These are phyloP conservation scores for Ambrosia trifida DNA, from an alignment of 129 eudicot species.

Conservation along the genomic window DNA sequence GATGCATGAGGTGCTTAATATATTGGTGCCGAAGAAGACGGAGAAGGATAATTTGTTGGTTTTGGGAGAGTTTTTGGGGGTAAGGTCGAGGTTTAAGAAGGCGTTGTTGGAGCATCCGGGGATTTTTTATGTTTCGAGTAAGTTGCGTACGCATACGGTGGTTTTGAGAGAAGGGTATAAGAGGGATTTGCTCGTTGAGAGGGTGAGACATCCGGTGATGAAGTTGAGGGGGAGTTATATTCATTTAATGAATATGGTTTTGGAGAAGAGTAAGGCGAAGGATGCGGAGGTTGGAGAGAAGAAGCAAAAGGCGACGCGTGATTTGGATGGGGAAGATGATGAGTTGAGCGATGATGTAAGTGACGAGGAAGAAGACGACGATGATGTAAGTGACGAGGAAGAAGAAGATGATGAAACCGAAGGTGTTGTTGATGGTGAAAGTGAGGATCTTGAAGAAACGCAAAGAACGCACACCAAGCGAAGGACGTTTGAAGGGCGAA, in stretches of 20 bases:
- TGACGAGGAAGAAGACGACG: slow-evolving; percentile 39
- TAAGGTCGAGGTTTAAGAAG: slow-evolving; percentile 77
- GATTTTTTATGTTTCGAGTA: slow-evolving; percentile 82
- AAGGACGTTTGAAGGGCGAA: slow-evolving; percentile 13
- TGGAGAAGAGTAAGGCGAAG: slow-evolving; percentile 47
- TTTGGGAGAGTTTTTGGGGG: slow-evolving; percentile 78
- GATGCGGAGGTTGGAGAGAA: slow-evolving; percentile 13
- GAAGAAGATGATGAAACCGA: slow-evolving; percentile 36
- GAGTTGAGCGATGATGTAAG: slow-evolving; percentile 30
- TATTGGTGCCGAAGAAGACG: slow-evolving; percentile 73
- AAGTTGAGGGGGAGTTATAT: slow-evolving; percentile 64
- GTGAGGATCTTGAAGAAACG: slow-evolving; percentile 5
- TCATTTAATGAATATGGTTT: slow-evolving; percentile 64
- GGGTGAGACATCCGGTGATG: slow-evolving; percentile 56
- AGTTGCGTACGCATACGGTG: slow-evolving; percentile 70
- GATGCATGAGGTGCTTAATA: slow-evolving; percentile 72
- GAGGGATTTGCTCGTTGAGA: slow-evolving; percentile 64
- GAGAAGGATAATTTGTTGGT: slow-evolving; percentile 66
- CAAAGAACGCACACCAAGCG: slow-evolving; percentile 17
- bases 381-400: slow-evolving; percentile 36
- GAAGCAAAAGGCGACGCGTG: slow-evolving; percentile 27
- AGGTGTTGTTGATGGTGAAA: slow-evolving; percentile 28
- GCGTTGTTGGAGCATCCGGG: slow-evolving; percentile 88
- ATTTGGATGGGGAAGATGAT: slow-evolving; percentile 41
- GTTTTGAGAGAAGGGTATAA: slow-evolving; percentile 83